Percentiles rank a stretch among this genome's conserved stretches.
Evolutionary conservation across 2,329 filamentous ascomycete species (phyloP).

Genomic region (Monilinia polystroma): DNA sequence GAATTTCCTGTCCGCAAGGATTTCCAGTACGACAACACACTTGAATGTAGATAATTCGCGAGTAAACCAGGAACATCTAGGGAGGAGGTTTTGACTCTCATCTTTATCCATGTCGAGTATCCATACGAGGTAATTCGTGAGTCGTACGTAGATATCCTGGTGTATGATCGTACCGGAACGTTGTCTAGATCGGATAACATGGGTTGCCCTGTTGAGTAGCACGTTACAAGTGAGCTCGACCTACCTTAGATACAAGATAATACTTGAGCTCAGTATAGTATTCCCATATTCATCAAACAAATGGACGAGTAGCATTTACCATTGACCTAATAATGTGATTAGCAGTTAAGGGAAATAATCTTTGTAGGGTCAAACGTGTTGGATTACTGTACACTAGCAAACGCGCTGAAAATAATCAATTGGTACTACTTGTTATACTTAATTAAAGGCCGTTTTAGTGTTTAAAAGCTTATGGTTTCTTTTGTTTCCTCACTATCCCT

Average conservation of each 20-base stretch:
- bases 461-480: conserved; percentile 14
- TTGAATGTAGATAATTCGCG: neutral
- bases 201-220: conserved; percentile 12
- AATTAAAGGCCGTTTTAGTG: conserved; percentile 2
- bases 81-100: neutral
- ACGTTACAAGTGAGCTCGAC: conserved; percentile 8
- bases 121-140: neutral
- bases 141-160: neutral
- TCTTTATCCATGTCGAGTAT: neutral
- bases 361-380: neutral
- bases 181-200: conserved; percentile 16
- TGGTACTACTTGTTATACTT: neutral
- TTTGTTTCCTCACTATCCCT: neutral
- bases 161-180: conserved; percentile 16
- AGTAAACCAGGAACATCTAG: neutral
- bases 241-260: neutral
- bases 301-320: neutral
- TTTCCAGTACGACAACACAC: neutral
- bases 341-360: neutral
- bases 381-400: conserved; percentile 9
- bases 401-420: neutral
- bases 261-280: neutral
- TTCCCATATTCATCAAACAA: conserved; percentile 1
- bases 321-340: neutral
- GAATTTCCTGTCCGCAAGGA: neutral